Base-by-base conservation (phyloP, 805 yeast genomes). In the Schwanniomyces polymorphus region DNA sequence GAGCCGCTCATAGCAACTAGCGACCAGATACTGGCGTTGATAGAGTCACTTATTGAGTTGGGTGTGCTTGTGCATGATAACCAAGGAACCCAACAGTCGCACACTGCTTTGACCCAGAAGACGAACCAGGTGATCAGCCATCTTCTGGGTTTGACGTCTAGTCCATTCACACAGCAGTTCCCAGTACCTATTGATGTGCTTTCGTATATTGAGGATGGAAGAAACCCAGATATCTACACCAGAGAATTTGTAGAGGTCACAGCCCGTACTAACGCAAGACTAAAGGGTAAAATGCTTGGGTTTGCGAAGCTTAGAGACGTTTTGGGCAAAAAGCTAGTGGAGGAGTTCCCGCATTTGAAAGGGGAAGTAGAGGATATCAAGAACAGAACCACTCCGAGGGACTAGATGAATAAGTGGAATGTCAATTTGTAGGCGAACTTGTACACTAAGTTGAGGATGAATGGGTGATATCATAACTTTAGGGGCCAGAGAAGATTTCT, bases 211-310 rank as follows among this genome's bases (percentile, higher is more conserved):
- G 98, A 94, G 61, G 96, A 90, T 59, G 99, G 99, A 2, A 76
- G 99, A 55, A 94, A 94, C 61, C 98, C 99, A 0, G 98, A 94
- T 61, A 91, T 94, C 34, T 94, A 94, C 66, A 91, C 98, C 0
- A 79, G 99, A 63, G 99, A 94, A 68, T 94, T 94, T 68, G 89
- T 92, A 12, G 99, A 94, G 63, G 88, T 92, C 29, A 86, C 94
- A n/a, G 84, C 91, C 34, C 85, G 89, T 56, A 84, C 91, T 39
- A 94, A 94, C 60, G 97, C 95, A 59, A 82, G 85, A 54, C 75
- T 94, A 45, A 80, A 90, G 59, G 98, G 97, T 4, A 89, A 89
- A 64, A 82, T 88, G 79, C 59, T 70, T 38, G 97, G 91, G 1
- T 76, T 87, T 68, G 68, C 61, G 42, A 76, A 79, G 46, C 76